phyloP scores from a whole-genome alignment of 108 stramenopile genomes.

The Nitzschia sp. region DNA sequence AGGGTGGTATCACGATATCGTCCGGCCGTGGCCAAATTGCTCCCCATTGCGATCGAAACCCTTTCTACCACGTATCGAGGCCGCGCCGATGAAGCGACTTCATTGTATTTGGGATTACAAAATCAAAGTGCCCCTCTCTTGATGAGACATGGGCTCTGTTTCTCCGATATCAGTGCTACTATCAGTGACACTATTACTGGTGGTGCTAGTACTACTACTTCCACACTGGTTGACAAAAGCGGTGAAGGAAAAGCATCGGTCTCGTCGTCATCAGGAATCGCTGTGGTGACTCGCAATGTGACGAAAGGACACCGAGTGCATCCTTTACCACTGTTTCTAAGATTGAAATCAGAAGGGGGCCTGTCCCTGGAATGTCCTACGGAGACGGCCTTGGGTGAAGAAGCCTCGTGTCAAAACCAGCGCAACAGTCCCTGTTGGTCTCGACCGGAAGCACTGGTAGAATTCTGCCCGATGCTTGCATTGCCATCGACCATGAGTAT shows the following conservation, averaged over 20 bases:
- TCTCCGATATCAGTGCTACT: background rate
- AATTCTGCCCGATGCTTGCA: background rate
- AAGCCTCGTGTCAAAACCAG: background rate
- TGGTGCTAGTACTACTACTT: no score
- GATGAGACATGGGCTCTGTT: conserved; percentile 3
- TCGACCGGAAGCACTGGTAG: background rate
- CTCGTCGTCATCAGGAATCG: no score
- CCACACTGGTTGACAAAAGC: no score
- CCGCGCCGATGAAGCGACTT: conserved; percentile 5
- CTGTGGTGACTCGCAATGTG: background rate
- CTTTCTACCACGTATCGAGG: conserved; percentile 2
- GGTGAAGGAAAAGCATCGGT: no score
- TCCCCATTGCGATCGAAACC: background rate
- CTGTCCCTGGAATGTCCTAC: background rate
- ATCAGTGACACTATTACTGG: background rate
- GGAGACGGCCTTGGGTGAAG: background rate
- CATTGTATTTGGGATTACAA: conserved; percentile 11
- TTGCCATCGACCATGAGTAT: background rate
- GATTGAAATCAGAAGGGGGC: background rate
- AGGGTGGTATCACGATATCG: conserved; percentile 1
- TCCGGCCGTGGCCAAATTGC: background rate
- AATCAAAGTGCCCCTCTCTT: background rate
- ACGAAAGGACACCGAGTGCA: conserved; percentile 5
- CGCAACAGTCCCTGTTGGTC: background rate
- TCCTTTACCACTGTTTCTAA: conserved; percentile 1